A percentile compares a stretch with the other conserved stretches of the same genome.
Conservation (phyloP, 2,329 filamentous ascomycete species). For the Colletotrichum siamense region DNA sequence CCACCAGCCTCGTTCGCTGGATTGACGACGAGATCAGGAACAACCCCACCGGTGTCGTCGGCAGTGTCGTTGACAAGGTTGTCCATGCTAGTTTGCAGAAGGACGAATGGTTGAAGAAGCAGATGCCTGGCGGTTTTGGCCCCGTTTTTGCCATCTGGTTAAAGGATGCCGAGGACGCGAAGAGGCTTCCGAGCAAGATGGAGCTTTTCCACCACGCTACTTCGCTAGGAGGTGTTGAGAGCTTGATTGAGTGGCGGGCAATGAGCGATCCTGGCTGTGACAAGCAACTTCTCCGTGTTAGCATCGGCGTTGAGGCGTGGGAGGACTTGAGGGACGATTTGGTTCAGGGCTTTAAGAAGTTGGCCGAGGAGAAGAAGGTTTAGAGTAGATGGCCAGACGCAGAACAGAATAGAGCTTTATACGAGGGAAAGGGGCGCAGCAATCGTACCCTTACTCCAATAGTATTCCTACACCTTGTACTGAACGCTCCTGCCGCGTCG, state of each 20-base stretch:
- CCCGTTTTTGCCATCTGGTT: conserved; percentile 84
- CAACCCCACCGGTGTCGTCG: conserved; percentile 44
- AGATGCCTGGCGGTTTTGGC: conserved; percentile 92
- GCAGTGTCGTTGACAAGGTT: conserved; percentile 63
- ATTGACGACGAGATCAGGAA: conserved; percentile 57
- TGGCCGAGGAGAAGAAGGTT: conserved; percentile 42
- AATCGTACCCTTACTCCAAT: neutral
- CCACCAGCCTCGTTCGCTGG: conserved; percentile 75
- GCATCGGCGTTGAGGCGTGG: conserved; percentile 85
- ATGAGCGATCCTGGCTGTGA: conserved; percentile 84
- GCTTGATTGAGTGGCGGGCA: conserved; percentile 92
- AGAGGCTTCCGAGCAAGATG: conserved; percentile 77
- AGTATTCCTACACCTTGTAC: neutral
- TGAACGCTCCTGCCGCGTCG: neutral
- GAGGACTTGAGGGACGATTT: conserved; percentile 85
- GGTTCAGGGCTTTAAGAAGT: conserved; percentile 65
- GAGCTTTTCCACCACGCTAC: conserved; percentile 92
- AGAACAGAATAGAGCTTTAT: neutral
- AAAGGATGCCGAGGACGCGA: conserved; percentile 65
- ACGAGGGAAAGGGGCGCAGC: neutral
- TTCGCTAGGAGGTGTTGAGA: conserved; percentile 91
- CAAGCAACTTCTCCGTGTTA: conserved; percentile 76
- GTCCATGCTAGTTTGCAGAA: conserved; percentile 82
- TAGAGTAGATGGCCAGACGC: neutral
- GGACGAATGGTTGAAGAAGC: conserved; percentile 76